Evolutionary conservation across 2,329 filamentous ascomycete species (phyloP), one percentile per base, ranked within the genome.

Genomic region (Ascochyta viciae-villosae): DNA sequence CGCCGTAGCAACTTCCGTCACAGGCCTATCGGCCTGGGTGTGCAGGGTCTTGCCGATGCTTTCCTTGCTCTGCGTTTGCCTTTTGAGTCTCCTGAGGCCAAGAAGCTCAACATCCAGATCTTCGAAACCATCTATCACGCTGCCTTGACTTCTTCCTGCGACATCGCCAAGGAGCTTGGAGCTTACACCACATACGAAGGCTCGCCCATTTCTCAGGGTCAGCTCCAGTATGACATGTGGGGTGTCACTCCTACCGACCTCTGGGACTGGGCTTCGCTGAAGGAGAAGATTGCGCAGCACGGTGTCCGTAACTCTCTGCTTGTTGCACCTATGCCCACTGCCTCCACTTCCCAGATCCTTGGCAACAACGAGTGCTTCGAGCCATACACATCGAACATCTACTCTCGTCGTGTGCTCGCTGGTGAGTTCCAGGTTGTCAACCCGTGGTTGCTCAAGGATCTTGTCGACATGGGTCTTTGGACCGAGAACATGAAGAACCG

Each of bases 401-500:
- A 99, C 84, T 96, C 94, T 68, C 94, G 95, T 63, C 94, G 95
- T 84, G 95, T 99, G 53, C 84, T 99, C 69, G 95, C 95, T 66
- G 95, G 95, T 70, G 95, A 99, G 78, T 99, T 99, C 87, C 95
- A 99, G 81, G 92, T 99, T 50, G 95, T 99, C 77, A 99, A 99
- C 83, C 95, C 95, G 48, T 99, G 95, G 95, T 81, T 99, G 61
- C 87, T 99, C 59, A 97, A 96, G 84, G 95, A 99, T 72, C 87
- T 99, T 27, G 95, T 99, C 66, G 95, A 99, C 74, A 91, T 97
- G 82, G 95, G 95, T 59, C 85, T 99, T 40, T 99, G 95, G 95
- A 97, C 94, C 43, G 94, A 99, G 80, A 92, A 92, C 82, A 99
- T 99, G 95, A 99, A 99, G 89, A 99, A 99, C 84, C 92, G 95